Conservation (phyloP, 768 basidiomycete species). For the Lactarius sanguifluus region DNA sequence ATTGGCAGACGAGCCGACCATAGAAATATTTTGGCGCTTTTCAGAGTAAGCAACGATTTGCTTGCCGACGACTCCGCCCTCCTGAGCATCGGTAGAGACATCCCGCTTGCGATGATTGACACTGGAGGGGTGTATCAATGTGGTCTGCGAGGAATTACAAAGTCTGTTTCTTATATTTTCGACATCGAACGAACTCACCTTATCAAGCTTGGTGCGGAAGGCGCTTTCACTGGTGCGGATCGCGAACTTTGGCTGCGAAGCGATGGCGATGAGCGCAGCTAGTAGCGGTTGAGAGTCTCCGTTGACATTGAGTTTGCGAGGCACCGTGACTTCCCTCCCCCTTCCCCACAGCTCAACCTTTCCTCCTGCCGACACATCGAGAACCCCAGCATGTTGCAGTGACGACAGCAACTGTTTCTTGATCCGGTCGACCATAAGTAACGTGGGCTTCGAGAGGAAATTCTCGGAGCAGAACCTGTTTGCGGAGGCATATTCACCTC, state of each 20-base stretch:
- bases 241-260: slow-evolving; percentile 89
- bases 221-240: slow-evolving; percentile 66
- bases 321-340: slow-evolving; percentile 46
- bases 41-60: slow-evolving; percentile 82
- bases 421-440: slow-evolving; percentile 78
- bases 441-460: slow-evolving; percentile 84
- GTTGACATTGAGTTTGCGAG: slow-evolving; percentile 68
- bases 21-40: slow-evolving; percentile 74
- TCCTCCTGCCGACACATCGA: slow-evolving; percentile 77
- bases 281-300: slow-evolving; percentile 73
- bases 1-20: slow-evolving; percentile 39
- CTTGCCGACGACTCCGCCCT: slow-evolving; percentile 48
- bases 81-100: slow-evolving; percentile 35
- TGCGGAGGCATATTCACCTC: slow-evolving; percentile 61
- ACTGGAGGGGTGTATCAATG: slow-evolving; percentile 82
- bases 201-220: slow-evolving; percentile 77
- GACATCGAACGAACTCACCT: slow-evolving; percentile 48
- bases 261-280: slow-evolving; percentile 80
- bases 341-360: slow-evolving; percentile 36
- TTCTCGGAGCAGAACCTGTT: slow-evolving; percentile 81
- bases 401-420: slow-evolving; percentile 75
- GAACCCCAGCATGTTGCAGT: slow-evolving; percentile 76
- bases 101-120: slow-evolving; percentile 74
- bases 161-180: slow-evolving; percentile 10
- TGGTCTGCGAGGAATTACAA: slow-evolving; percentile 45